A percentile compares a stretch with the other conserved stretches of the same genome.
phyloP scores from a whole-genome alignment of 1,284 basidiomycete genomes.

The Rhodotorula mucilaginosa region DNA sequence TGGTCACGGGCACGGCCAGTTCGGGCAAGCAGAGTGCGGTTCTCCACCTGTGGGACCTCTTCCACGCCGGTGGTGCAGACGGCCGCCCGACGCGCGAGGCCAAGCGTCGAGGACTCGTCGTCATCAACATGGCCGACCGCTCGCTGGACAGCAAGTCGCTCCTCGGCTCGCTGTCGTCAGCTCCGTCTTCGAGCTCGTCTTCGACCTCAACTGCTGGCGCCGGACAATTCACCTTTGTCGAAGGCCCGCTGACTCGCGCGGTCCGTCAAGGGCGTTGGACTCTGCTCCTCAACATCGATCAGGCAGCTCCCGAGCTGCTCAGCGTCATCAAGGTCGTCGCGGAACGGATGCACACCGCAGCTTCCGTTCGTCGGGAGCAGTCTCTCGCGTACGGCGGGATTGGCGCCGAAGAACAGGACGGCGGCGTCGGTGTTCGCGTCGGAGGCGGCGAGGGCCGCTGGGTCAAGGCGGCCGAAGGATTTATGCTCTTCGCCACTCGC shows the following conservation, averaged over 20 bases:
- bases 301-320: slow-evolving; percentile 79
- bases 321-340: slow-evolving; percentile 74
- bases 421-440: slow-evolving; percentile 65
- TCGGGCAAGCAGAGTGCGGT: slow-evolving; percentile 86
- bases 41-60: slow-evolving; percentile 65
- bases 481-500: slow-evolving; percentile 52
- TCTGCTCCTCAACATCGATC: slow-evolving; percentile 89
- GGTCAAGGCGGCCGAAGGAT: slow-evolving; percentile 49
- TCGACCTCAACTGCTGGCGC: slow-evolving; percentile 50
- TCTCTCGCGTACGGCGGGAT: slow-evolving; percentile 65
- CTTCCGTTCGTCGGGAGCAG: neutral
- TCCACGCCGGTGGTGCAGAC: slow-evolving; percentile 51
- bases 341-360: slow-evolving; percentile 32
- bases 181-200: slow-evolving; percentile 58
- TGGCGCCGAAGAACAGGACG: slow-evolving; percentile 57
- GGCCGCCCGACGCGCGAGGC: slow-evolving; percentile 47
- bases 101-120: slow-evolving; percentile 57
- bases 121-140: slow-evolving; percentile 87
- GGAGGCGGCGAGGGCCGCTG: slow-evolving; percentile 48
- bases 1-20: slow-evolving; percentile 83
- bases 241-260: slow-evolving; percentile 87
- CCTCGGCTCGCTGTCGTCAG: slow-evolving; percentile 90
- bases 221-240: slow-evolving; percentile 94
- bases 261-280: slow-evolving; percentile 92
- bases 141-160: slow-evolving; percentile 92